Conservation (phyloP, 345 rosid species). For the Firmiana major region DNA sequence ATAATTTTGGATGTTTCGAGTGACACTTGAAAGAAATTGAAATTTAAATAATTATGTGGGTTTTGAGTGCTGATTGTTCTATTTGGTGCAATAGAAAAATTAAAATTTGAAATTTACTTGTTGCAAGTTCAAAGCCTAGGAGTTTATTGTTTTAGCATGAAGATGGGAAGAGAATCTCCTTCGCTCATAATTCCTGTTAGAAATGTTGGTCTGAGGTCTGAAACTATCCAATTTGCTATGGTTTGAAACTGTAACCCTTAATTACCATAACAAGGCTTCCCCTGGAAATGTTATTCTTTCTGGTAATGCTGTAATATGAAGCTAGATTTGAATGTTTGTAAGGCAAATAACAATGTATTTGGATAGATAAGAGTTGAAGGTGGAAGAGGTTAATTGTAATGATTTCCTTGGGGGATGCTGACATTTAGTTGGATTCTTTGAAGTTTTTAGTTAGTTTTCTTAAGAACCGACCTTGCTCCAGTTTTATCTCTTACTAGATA, state of each 20-base stretch:
- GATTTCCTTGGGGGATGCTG: not conserved
- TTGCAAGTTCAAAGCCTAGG: not conserved
- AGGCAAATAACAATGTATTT: not conserved
- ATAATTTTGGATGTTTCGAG: not conserved
- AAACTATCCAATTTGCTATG: not conserved
- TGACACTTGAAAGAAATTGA: not conserved
- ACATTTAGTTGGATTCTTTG: not conserved
- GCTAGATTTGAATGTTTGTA: not conserved
- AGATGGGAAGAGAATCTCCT: too few species aligned
- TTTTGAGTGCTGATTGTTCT: slow-evolving; percentile 1
- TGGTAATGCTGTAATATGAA: not conserved
- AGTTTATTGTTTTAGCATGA: not conserved
- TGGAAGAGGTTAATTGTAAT: not conserved
- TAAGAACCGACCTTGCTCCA: not conserved
- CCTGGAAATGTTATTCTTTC: not conserved
- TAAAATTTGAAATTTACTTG: not conserved
- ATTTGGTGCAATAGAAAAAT: not conserved
- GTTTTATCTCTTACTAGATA: not conserved
- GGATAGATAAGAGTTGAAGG: not conserved
- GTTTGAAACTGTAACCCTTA: not conserved
- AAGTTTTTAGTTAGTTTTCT: not conserved
- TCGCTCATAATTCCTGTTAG: too few species aligned
- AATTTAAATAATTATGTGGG: not conserved
- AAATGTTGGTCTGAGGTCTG: too few species aligned
- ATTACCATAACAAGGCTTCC: not conserved